Evolutionary conservation across 805 yeast species (phyloP), one percentile per base, ranked within the genome.

Genomic region (Limtongia smithiae): DNA sequence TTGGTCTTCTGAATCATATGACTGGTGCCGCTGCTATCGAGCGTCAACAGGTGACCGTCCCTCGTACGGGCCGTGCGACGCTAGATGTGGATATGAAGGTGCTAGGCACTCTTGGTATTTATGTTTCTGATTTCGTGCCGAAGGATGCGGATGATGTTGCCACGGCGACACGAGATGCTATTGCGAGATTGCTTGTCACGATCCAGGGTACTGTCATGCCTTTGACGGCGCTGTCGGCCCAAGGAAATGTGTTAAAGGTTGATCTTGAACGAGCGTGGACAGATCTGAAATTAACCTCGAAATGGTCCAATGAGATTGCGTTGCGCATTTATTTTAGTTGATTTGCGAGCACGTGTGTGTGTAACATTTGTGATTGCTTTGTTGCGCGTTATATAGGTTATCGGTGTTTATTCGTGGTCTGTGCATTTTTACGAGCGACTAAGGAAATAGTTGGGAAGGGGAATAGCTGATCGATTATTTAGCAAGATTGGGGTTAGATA

Each of bases 141-240:
- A n/a, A 21, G 8, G 37, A 9, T 5, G 34, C n/a, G 4, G 32
- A 39, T 12, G 36, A 28, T 4, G 20, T 22, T 8, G 50, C 35
- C 14, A 45, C 38, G n/a, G 35, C 41, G 21, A n/a, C n/a, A n/a
- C n/a, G n/a, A n/a, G 36, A 20, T 3, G 32, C 46, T 6, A 37
- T 46, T 11, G 34, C 43, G 31, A 40, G 40, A 25, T 22, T 54
- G 36, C 37, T 54, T 11, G 42, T 54, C 18, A 54, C 58, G 8
- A 51, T 54, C 20, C 58, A 54, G 41, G 58, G 58, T 9, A 14
- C 28, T 3, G 58, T 54, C 4, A 21, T 54, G 41, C 58, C 58
- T 11, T 7, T 51, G 8, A 42, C 55, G 22, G 32, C 56, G 2
- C 14, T 54, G 4, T 35, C 50, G 15, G 34, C 52, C 9, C 43